Evolutionary conservation across 78 protist genomes (phyloP).

Genomic region (Dictyostelium purpureum): DNA sequence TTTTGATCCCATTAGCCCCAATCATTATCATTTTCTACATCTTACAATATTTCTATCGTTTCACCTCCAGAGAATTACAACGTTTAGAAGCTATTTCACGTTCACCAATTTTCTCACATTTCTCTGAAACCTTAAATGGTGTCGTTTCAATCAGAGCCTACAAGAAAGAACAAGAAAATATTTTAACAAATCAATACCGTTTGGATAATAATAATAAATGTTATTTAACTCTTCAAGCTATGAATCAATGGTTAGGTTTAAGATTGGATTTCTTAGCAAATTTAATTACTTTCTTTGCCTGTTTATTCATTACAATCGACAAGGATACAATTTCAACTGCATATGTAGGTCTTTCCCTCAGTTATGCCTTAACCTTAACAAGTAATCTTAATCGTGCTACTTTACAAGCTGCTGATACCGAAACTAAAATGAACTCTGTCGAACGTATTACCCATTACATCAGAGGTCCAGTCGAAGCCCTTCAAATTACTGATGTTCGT

Average conservation of each 20-base stretch:
- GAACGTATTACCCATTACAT: constrained; percentile 76
- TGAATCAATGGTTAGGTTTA: constrained; percentile 75
- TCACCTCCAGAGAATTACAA: constrained; percentile 82
- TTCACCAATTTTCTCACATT: constrained; percentile 90
- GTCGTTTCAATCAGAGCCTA: constrained; percentile 72
- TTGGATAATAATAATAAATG: constrained; percentile 34
- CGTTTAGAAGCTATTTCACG: constrained; percentile 85
- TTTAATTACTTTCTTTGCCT: constrained; percentile 65
- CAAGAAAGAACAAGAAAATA: constrained; percentile 17
- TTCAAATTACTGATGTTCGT: constrained; percentile 1
- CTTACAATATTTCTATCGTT: constrained; percentile 46
- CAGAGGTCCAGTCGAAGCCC: constrained; percentile 58
- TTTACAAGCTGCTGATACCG: constrained; percentile 76
- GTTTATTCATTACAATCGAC: constrained; percentile 44
- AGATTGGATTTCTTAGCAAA: constrained; percentile 88
- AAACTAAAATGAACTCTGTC: constrained; percentile 78
- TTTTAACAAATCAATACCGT: not conserved
- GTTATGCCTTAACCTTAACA: constrained; percentile 76
- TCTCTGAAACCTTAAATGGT: constrained; percentile 87
- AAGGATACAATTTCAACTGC: constrained; percentile 30
- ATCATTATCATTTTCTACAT: constrained; percentile 2
- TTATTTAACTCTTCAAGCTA: constrained; percentile 36
- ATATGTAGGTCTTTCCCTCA: constrained; percentile 70
- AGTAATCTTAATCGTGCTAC: constrained; percentile 36
- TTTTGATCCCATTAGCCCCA: constrained; percentile 71